phyloP scores from a whole-genome alignment of 2,329 filamentous ascomycete species.

The Venturia nashicola region DNA sequence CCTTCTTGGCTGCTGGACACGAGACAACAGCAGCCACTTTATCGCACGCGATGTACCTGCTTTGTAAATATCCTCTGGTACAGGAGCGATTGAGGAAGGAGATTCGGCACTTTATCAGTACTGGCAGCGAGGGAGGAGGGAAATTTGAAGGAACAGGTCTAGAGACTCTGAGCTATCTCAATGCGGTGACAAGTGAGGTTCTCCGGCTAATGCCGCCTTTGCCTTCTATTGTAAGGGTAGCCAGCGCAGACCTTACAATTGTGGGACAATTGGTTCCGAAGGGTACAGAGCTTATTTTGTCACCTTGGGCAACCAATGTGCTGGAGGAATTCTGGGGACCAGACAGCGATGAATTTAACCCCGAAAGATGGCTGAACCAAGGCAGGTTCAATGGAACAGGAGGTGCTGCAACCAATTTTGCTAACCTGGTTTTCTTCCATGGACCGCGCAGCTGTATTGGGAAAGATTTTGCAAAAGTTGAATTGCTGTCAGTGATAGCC shows the following conservation, averaged over 20 bases:
- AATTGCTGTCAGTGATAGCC: conserved; percentile 27
- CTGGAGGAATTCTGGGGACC: conserved; percentile 60
- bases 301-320: conserved; percentile 57
- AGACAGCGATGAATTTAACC: conserved; percentile 64
- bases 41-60: conserved; percentile 41
- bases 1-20: conserved; percentile 24
- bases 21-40: conserved; percentile 25
- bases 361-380: conserved; percentile 51
- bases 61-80: conserved; percentile 36
- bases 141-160: conserved; percentile 37
- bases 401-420: conserved; percentile 25
- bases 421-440: conserved; percentile 28
- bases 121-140: background rate
- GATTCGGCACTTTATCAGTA: conserved; percentile 28
- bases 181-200: conserved; percentile 67
- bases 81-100: conserved; percentile 39
- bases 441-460: conserved; percentile 26
- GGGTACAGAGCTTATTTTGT: conserved; percentile 56
- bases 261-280: conserved; percentile 54
- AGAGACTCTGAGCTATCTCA: conserved; percentile 66
- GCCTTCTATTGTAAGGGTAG: conserved; percentile 55
- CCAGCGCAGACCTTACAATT: conserved; percentile 52
- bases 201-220: conserved; percentile 64
- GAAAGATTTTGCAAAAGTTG: conserved; percentile 30
- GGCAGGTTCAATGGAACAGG: conserved; percentile 13